Percentiles rank a stretch among this genome's conserved stretches.
phyloP scores from a whole-genome alignment of 2,329 filamentous ascomycete genomes.

The Bipolaris cookei region DNA sequence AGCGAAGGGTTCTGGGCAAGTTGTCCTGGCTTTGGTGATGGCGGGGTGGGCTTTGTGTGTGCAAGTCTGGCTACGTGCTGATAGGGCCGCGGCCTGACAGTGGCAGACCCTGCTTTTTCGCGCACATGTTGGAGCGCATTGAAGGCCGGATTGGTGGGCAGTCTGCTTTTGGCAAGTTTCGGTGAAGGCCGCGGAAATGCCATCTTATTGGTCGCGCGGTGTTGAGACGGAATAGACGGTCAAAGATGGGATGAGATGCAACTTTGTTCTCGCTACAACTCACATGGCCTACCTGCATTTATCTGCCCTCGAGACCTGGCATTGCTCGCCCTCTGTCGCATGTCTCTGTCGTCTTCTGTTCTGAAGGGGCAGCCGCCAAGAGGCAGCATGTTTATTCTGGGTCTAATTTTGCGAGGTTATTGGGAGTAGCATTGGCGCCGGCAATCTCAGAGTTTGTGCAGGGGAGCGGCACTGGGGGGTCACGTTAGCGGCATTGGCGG shows the following conservation, averaged over 20 bases:
- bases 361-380: constrained; percentile 28
- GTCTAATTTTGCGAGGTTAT: constrained; percentile 31
- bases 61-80: not conserved
- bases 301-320: constrained; percentile 12
- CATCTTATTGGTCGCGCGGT: not conserved
- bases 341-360: constrained; percentile 1
- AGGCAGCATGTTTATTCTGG: constrained; percentile 22
- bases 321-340: constrained; percentile 17
- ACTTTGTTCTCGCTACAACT: not conserved
- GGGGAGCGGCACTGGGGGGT: constrained; percentile 11
- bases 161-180: not conserved
- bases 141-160: not conserved
- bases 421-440: constrained; percentile 5
- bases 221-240: not conserved
- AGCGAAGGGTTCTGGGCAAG: constrained; percentile 5
- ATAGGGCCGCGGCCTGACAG: not conserved
- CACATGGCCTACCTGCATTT: not conserved
- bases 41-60: not conserved
- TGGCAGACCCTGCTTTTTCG: not conserved
- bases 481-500: constrained; percentile 27
- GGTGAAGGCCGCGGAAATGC: not conserved
- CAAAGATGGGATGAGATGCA: not conserved
- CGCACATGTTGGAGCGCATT: not conserved
- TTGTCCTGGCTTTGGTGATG: not conserved
- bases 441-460: constrained; percentile 33